phyloP scores from a whole-genome alignment of 805 yeast species.

The Ogataea kodamae region DNA sequence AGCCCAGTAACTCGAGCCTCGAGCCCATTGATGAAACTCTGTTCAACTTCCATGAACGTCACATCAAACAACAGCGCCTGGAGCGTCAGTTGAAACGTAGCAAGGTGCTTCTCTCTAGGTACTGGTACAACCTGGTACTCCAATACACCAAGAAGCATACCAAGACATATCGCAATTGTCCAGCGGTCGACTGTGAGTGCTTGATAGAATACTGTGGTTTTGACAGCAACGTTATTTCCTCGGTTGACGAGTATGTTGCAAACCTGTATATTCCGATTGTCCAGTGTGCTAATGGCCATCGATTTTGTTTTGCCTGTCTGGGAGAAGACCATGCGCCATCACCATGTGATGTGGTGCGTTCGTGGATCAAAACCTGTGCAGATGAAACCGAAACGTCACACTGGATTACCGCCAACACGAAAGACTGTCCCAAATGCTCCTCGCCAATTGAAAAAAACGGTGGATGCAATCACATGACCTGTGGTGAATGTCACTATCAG shows the following conservation, averaged over 20 bases:
- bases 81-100: slow-evolving; percentile 24
- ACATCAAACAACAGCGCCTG: slow-evolving; percentile 20
- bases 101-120: slow-evolving; percentile 33
- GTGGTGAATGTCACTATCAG: slow-evolving; percentile 70
- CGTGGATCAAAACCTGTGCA: slow-evolving; percentile 75
- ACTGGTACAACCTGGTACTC: slow-evolving; percentile 42
- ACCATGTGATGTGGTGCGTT: slow-evolving; percentile 65
- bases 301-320: slow-evolving; percentile 76
- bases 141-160: slow-evolving; percentile 50
- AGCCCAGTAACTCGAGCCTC: slow-evolving; percentile 6
- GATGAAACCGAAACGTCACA: slow-evolving; percentile 86
- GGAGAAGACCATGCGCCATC: slow-evolving; percentile 78
- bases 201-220: slow-evolving; percentile 42
- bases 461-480: slow-evolving; percentile 96
- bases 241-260: slow-evolving; percentile 25
- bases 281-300: slow-evolving; percentile 59
- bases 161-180: slow-evolving; percentile 67
- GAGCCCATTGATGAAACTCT: slow-evolving; percentile 12
- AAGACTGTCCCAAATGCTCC: slow-evolving; percentile 79
- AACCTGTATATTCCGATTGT: slow-evolving; percentile 57
- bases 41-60: slow-evolving; percentile 26
- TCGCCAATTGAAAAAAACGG: slow-evolving; percentile 87
- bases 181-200: slow-evolving; percentile 72
- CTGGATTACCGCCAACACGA: slow-evolving; percentile 85
- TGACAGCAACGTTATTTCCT: slow-evolving; percentile 28